Conservation (phyloP, 1,284 basidiomycete genomes). For the Schizopora paradoxa region DNA sequence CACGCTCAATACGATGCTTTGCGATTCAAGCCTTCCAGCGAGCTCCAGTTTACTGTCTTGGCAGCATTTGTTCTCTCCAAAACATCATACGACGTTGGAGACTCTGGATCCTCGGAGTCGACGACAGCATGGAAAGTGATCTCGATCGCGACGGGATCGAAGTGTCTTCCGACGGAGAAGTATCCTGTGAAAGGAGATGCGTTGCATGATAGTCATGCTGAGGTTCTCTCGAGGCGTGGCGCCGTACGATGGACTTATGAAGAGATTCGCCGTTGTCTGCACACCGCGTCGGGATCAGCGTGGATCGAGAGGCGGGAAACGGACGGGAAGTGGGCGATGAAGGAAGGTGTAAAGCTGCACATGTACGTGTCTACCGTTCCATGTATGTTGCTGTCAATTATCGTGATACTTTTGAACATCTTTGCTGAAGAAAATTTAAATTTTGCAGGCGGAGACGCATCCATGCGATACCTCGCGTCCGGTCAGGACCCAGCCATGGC, state of each 20-base stretch:
- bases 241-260: slow-evolving; percentile 78
- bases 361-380: slow-evolving; percentile 91
- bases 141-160: slow-evolving; percentile 79
- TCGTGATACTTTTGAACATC: too few relatives aligned
- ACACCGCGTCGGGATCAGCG: slow-evolving; percentile 26
- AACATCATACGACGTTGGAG: too few relatives aligned
- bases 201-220: slow-evolving; percentile 88
- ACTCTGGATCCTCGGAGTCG: too few relatives aligned
- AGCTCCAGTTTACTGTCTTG: slow-evolving; percentile 50
- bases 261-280: slow-evolving; percentile 44
- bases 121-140: slow-evolving; percentile 42
- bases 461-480: slow-evolving; percentile 70
- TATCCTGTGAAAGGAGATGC: slow-evolving; percentile 73
- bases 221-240: slow-evolving; percentile 79
- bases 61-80: slow-evolving; percentile 52
- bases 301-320: slow-evolving; percentile 38
- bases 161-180: slow-evolving; percentile 69
- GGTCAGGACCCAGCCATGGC: slow-evolving; percentile 69
- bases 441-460: slow-evolving; percentile 75
- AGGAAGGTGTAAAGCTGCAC: slow-evolving; percentile 45
- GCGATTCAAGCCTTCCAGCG: slow-evolving; percentile 41
- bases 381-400: slow-evolving; percentile 46
- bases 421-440: too few relatives aligned
- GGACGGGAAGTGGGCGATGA: slow-evolving; percentile 46
- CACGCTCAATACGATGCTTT: slow-evolving; percentile 40